phyloP scores from a whole-genome alignment of 345 rosid genomes.

The Eucalyptus sp. region DNA sequence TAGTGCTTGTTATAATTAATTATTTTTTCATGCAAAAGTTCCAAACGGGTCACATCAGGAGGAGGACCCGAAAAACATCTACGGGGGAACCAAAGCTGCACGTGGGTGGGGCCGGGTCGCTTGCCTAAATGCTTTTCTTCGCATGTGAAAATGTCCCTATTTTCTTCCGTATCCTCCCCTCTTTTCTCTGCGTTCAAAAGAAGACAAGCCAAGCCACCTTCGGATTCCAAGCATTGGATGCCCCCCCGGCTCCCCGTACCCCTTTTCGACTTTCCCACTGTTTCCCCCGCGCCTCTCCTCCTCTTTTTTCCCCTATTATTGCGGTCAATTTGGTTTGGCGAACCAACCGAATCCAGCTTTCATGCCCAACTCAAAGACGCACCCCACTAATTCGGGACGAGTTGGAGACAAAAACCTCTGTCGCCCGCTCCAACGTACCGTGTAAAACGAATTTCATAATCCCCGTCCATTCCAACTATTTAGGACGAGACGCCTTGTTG shows the following conservation, averaged over 20 bases:
- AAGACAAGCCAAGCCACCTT: not conserved
- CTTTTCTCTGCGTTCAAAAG: not conserved
- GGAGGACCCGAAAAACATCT: not conserved
- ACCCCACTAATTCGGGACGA: not conserved
- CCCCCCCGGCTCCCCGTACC: not conserved
- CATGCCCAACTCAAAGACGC: not conserved
- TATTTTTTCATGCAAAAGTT: not conserved
- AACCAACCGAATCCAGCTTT: not conserved
- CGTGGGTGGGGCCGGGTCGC: not conserved
- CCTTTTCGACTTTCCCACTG: not conserved
- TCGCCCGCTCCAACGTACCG: not conserved
- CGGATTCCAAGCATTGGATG: not conserved
- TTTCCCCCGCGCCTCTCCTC: not conserved
- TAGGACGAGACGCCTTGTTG: not conserved
- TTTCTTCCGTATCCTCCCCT: not conserved
- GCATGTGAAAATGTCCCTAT: not conserved
- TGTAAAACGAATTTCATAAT: not conserved
- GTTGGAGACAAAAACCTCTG: not conserved
- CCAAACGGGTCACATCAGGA: not conserved
- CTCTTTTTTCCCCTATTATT: not conserved
- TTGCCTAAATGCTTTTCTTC: not conserved
- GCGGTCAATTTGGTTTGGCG: not conserved
- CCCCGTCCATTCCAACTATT: not conserved
- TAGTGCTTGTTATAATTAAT: not conserved
- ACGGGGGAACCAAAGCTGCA: not conserved